phyloP scores from a whole-genome alignment of 2,329 filamentous ascomycete species.

The Ophiosphaerella korrae region DNA sequence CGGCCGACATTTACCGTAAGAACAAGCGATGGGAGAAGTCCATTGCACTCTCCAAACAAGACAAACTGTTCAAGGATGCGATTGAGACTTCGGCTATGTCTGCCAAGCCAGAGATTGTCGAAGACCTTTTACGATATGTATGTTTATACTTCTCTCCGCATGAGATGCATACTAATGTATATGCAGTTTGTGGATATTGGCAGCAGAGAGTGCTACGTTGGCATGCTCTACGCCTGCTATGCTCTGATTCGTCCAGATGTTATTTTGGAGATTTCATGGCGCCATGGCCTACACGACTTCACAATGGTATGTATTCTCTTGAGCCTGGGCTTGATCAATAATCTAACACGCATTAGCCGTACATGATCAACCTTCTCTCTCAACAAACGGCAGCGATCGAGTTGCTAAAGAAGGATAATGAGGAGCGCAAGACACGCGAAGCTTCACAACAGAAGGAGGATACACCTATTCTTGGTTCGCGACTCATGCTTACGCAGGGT shows the following conservation, averaged over 20 bases:
- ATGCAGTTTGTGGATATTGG: constrained; percentile 95
- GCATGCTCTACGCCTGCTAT: constrained; percentile 98
- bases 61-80: constrained; percentile 99
- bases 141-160: constrained; percentile 56
- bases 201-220: constrained; percentile 98
- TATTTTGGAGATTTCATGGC: constrained; percentile 96
- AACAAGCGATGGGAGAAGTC: constrained; percentile 99
- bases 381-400: constrained; percentile 89
- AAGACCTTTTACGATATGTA: constrained; percentile 95
- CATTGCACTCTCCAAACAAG: constrained; percentile 95
- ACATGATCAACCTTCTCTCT: constrained; percentile 97
- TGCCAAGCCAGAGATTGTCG: constrained; percentile 86
- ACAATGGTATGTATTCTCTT: constrained; percentile 68
- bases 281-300: constrained; percentile 90
- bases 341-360: constrained; percentile 58
- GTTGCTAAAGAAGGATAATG: constrained; percentile 89
- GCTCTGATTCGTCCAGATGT: constrained; percentile 92
- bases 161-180: constrained; percentile 38
- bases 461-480: constrained; percentile 87
- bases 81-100: constrained; percentile 97
- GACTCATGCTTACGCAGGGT: constrained; percentile 95
- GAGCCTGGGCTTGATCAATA: too few relatives aligned
- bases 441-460: constrained; percentile 83
- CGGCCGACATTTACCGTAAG: constrained; percentile 97
- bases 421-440: constrained; percentile 79